Evolutionary conservation across 306 rosid genomes (phyloP).

Genomic region (Vachellia pachyceras): DNA sequence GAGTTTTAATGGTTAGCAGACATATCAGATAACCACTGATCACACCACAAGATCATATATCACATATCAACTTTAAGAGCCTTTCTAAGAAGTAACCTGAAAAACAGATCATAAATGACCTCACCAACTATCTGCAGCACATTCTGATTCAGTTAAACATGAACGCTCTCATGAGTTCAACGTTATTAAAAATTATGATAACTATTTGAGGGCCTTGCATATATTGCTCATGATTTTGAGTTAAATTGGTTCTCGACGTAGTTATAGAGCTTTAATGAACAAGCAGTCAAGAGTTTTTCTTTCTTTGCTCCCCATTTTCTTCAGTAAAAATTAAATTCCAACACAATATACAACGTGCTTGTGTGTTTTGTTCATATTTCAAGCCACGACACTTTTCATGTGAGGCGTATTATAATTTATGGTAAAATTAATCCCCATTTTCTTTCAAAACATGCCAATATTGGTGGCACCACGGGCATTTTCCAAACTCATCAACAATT

Average conservation of each 20-base stretch:
- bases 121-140: background rate
- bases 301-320: background rate
- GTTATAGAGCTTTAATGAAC: background rate
- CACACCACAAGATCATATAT: background rate
- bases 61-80: too few relatives aligned
- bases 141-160: background rate
- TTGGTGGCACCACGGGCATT: background rate
- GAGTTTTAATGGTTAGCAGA: conserved; percentile 1
- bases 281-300: background rate
- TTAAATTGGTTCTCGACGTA: background rate
- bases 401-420: background rate
- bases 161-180: conserved; percentile 6
- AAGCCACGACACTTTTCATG: background rate
- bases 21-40: background rate
- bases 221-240: background rate
- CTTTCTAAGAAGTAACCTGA: background rate
- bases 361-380: background rate
- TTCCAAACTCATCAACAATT: background rate
- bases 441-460: background rate
- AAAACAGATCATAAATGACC: background rate
- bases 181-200: background rate
- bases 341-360: background rate
- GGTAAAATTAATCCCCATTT: background rate
- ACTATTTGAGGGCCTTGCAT: background rate
- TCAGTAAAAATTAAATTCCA: background rate